Base-by-base conservation (phyloP, 331 rosid genomes). In the Pyrus hybrid region DNA sequence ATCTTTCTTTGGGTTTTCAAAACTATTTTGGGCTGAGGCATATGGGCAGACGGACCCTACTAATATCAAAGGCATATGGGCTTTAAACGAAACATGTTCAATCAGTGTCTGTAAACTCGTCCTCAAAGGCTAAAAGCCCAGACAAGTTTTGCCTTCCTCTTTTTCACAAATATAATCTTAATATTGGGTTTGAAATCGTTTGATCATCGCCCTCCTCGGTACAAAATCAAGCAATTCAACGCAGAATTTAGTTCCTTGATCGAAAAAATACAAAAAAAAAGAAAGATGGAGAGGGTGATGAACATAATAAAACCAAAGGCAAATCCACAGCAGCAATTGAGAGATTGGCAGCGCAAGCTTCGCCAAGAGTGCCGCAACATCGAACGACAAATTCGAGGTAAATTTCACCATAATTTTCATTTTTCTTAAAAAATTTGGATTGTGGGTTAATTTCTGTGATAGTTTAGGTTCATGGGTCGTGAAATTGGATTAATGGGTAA, bases 301-400 rank as follows among this genome's bases (percentile, higher is more conserved):
- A 82, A 28, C 12, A 26, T 85, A 8, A 57, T 85, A 41, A 85
- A 80, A 58, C 83, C 88, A 45, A 85, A 82, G 53, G 45, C 82
- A 66, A 85, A 82, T 65, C 86, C 88, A 6, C 88, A 85, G 75
- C 86, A 85, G 71, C 86, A 79, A 70, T 69, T 85, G 80, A 75
- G 88, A 69, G 88, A 82, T 73, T 85, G 88, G 88, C 88, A 85
- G 21, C 80, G 88, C 2, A 76, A 67, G 49, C 88, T 85, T 32
- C 88, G 81, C 71, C 88, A 85, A 53, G 88, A 82, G 79, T 76
- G 86, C 76, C 86, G 86, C 70, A 74, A 79, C 80, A 78, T 85
- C 69, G 88, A 82, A 33, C 86, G 88, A 45, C 88, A 85, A 80
- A 77, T 85, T 43, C 75, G 86, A 73, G 88, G 86, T 68, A 18